Evolutionary conservation across 1,139 yeast species (phyloP).

Genomic region (Saccharomycopsis crataegensis): DNA sequence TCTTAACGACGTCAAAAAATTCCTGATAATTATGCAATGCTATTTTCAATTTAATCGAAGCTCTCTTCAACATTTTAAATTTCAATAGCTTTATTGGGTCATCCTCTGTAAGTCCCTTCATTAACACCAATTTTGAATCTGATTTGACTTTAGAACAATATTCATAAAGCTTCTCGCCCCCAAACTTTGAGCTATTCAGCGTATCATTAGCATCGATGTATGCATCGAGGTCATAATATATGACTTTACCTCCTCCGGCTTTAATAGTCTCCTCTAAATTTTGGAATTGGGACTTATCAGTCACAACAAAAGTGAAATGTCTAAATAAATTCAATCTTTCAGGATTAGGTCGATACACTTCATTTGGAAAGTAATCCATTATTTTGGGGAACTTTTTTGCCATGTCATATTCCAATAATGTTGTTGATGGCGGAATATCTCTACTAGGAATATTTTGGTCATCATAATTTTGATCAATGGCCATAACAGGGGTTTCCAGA

Average conservation of each 20-base stretch:
- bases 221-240: no score
- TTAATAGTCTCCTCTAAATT: conserved; percentile 7
- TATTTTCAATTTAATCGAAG: conserved; percentile 1
- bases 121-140: not conserved
- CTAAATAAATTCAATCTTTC: conserved; percentile 2
- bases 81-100: not conserved
- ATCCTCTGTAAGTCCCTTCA: conserved; percentile 7
- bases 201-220: no score
- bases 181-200: no score
- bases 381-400: conserved; percentile 2
- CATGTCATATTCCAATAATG: conserved; percentile 7
- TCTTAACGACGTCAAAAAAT: conserved; percentile 7
- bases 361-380: conserved; percentile 1
- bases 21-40: conserved; percentile 7
- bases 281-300: conserved; percentile 3
- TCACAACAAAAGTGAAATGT: conserved; percentile 2
- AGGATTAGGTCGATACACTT: not conserved
- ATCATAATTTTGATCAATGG: not conserved
- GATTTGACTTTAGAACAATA: not conserved
- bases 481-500: not conserved
- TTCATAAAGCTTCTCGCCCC: no score
- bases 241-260: conserved; percentile 7
- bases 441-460: conserved; percentile 5
- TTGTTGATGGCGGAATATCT: not conserved
- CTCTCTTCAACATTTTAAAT: conserved; percentile 7